Percentiles rank a stretch among this genome's conserved stretches.
Conservation (phyloP, 805 yeast genomes). For the Wickerhamomyces subpelliculosus region DNA sequence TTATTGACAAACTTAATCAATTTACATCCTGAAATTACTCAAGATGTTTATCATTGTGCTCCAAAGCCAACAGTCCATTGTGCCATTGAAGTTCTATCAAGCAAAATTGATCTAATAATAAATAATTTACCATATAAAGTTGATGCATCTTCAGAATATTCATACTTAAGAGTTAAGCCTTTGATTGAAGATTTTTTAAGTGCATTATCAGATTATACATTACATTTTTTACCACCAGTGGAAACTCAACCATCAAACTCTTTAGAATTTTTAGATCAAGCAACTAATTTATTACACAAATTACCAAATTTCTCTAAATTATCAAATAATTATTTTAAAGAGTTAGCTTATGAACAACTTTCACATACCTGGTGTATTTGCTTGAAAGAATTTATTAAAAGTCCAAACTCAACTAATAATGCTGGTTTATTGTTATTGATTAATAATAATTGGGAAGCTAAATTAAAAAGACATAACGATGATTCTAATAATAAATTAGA, state of each 20-base stretch:
- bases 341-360: slow-evolving; percentile 54
- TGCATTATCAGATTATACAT: slow-evolving; percentile 67
- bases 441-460: slow-evolving; percentile 32
- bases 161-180: slow-evolving; percentile 67
- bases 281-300: slow-evolving; percentile 51
- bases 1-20: slow-evolving; percentile 47
- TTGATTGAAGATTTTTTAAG: slow-evolving; percentile 60
- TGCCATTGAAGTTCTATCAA: slow-evolving; percentile 42
- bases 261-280: slow-evolving; percentile 54
- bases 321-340: slow-evolving; percentile 33
- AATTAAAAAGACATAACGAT: slow-evolving; percentile 39
- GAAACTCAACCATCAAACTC: slow-evolving; percentile 46
- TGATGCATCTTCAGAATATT: slow-evolving; percentile 66
- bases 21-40: slow-evolving; percentile 54
- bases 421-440: slow-evolving; percentile 31
- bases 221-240: slow-evolving; percentile 66
- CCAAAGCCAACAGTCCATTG: slow-evolving; percentile 52
- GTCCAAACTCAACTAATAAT: slow-evolving; percentile 18
- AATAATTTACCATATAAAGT: slow-evolving; percentile 67
- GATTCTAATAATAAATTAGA: slow-evolving; percentile 34
- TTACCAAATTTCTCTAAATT: slow-evolving; percentile 58
- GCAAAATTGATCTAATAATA: slow-evolving; percentile 32
- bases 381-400: slow-evolving; percentile 25
- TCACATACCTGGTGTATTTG: slow-evolving; percentile 50
- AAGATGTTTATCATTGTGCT: slow-evolving; percentile 40